Conservation (phyloP, 257 asterid genomes). For the Solanum ossicruentum region DNA sequence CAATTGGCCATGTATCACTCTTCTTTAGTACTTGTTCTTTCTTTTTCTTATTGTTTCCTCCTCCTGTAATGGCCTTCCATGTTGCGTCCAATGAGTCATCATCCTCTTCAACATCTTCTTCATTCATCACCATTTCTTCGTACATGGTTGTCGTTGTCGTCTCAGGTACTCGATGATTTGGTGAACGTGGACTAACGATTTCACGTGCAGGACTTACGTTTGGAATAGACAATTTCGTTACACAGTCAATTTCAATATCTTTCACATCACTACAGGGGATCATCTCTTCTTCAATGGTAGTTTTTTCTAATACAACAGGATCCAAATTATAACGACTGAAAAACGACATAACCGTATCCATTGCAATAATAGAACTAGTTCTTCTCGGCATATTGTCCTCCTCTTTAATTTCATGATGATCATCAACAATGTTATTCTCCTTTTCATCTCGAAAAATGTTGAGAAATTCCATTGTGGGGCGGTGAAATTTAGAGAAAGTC, state of each 20-base stretch:
- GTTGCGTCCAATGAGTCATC: constrained; percentile 49
- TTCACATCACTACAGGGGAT: background rate
- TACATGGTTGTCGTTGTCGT: background rate
- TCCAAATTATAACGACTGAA: background rate
- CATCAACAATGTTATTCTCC: background rate
- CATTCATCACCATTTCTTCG: background rate
- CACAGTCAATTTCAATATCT: background rate
- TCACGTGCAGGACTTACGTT: background rate
- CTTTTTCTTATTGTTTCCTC: constrained; percentile 1
- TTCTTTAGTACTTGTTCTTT: constrained; percentile 17
- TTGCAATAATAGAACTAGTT: background rate
- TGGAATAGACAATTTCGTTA: background rate
- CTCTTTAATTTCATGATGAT: background rate
- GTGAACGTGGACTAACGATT: background rate
- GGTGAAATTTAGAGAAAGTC: constrained; percentile 23
- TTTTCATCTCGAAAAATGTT: background rate
- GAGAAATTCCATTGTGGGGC: background rate
- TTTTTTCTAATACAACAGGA: background rate
- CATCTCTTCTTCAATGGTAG: background rate
- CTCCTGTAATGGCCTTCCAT: constrained; percentile 46
- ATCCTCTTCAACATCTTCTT: background rate
- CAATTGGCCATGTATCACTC: constrained; percentile 30
- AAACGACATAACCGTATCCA: background rate
- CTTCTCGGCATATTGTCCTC: background rate
- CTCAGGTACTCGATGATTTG: background rate